A percentile compares a stretch with the other conserved stretches of the same genome.
These are phyloP conservation scores for Candida albicans DNA, from an alignment of 1,139 yeast genomes.

Conservation along the genomic window DNA sequence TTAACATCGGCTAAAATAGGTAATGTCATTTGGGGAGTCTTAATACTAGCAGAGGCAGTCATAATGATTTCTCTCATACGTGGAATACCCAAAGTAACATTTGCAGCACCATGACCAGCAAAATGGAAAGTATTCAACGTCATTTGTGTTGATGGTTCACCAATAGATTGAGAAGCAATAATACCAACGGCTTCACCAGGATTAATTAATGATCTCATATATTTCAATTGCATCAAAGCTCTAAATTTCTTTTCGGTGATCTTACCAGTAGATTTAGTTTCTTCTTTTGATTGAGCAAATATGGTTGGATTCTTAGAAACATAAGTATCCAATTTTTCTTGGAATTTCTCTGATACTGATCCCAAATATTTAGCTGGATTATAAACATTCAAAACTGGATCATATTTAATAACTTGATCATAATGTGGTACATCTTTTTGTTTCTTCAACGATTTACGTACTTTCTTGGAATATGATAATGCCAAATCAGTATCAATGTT, in stretches of 20 bases:
- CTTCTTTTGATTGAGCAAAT: constrained; percentile 54
- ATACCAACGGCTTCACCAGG: constrained; percentile 99
- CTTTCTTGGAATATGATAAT: constrained; percentile 75
- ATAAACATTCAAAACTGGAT: constrained; percentile 83
- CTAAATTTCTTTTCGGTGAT: constrained; percentile 85
- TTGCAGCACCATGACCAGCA: constrained; percentile 99
- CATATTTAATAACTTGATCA: constrained; percentile 66
- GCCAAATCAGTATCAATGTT: constrained; percentile 85
- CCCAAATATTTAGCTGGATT: constrained; percentile 92
- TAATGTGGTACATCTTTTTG: constrained; percentile 63
- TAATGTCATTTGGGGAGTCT: constrained; percentile 97
- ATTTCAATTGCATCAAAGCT: constrained; percentile 96
- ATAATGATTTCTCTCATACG: constrained; percentile 99
- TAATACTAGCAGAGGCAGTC: constrained; percentile 95
- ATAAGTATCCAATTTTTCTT: constrained; percentile 72
- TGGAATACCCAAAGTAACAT: constrained; percentile 98
- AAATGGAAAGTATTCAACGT: constrained; percentile 99
- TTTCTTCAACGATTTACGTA: constrained; percentile 70
- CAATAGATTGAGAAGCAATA: constrained; percentile 96
- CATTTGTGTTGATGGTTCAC: constrained; percentile 99
- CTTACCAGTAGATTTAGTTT: constrained; percentile 45
- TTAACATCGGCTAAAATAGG: constrained; percentile 78
- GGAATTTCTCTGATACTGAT: constrained; percentile 88
- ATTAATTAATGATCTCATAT: constrained; percentile 90
- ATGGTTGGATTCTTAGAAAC: constrained; percentile 53